phyloP scores from a whole-genome alignment of 2,329 filamentous ascomycete species.

The Diaporthe destruens region DNA sequence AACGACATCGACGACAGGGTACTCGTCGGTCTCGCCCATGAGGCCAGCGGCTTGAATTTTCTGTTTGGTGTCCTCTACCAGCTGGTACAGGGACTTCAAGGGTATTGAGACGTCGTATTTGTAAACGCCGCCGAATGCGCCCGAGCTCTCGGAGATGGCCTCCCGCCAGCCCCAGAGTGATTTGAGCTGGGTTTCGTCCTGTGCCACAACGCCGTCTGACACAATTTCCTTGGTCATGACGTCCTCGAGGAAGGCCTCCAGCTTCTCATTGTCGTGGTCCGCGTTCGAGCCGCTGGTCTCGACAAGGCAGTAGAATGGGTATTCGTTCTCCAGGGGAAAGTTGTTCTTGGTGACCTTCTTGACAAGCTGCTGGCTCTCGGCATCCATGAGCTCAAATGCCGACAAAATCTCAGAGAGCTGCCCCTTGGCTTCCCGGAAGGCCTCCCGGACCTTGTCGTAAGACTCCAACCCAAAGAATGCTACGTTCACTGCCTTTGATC shows the following conservation, averaged over 20 bases:
- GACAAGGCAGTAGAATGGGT: constrained; percentile 96
- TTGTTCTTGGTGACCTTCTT: constrained; percentile 80
- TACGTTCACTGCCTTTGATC: constrained; percentile 90
- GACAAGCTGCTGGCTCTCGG: constrained; percentile 82
- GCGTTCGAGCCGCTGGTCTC: constrained; percentile 96
- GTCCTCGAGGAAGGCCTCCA: constrained; percentile 89
- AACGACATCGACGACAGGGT: constrained; percentile 88
- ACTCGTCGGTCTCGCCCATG: constrained; percentile 79
- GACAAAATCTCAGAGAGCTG: constrained; percentile 96
- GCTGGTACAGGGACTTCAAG: constrained; percentile 83
- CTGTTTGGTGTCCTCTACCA: constrained; percentile 87
- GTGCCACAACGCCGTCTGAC: constrained; percentile 88
- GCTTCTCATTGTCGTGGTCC: constrained; percentile 93
- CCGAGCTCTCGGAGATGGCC: constrained; percentile 88
- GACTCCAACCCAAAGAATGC: constrained; percentile 93
- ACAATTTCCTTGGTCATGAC: constrained; percentile 92
- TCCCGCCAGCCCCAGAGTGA: constrained; percentile 93
- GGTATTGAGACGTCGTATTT: constrained; percentile 99
- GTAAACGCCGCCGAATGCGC: constrained; percentile 94
- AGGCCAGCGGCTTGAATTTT: constrained; percentile 81
- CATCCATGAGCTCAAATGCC: constrained; percentile 98
- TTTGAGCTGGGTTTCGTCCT: constrained; percentile 90
- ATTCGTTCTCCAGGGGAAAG: constrained; percentile 82
- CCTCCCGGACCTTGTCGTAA: constrained; percentile 87
- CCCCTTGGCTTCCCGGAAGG: constrained; percentile 89